These are phyloP conservation scores for Ganoderma lingzhi DNA, from an alignment of 1,284 basidiomycete genomes.

Conservation along the genomic window DNA sequence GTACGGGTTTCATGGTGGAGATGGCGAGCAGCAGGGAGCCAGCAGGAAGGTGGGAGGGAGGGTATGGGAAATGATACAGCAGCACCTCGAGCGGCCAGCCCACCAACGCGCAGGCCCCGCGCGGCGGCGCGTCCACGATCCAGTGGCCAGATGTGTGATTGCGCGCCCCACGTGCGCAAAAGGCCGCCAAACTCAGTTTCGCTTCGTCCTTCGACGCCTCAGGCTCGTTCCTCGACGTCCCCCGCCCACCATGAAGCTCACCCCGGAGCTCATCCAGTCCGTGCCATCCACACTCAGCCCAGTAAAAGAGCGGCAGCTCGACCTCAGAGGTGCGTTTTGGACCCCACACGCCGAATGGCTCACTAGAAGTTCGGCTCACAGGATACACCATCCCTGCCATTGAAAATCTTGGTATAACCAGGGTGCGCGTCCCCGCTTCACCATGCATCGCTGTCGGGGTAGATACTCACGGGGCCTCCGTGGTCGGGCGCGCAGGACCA, in stretches of 20 bases:
- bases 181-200: slow-evolving; percentile 14
- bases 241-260: slow-evolving; percentile 80
- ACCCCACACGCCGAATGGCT: slow-evolving; percentile 19
- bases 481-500: slow-evolving; percentile 67
- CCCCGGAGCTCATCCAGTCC: slow-evolving; percentile 88
- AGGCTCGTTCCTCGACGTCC: slow-evolving; percentile 24
- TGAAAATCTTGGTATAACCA: slow-evolving; percentile 98
- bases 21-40: slow-evolving; percentile 26
- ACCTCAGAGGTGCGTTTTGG: slow-evolving; percentile 81
- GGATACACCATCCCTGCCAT: slow-evolving; percentile 98
- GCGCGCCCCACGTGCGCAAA: slow-evolving; percentile 30
- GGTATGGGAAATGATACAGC: slow-evolving; percentile 14
- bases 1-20: slow-evolving; percentile 66
- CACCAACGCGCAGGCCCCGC: slow-evolving; percentile 27
- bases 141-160: slow-evolving; percentile 24
- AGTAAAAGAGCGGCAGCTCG: slow-evolving; percentile 93
- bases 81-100: slow-evolving; percentile 16
- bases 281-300: slow-evolving; percentile 86
- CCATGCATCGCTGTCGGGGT: slow-evolving; percentile 9
- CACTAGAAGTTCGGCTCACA: slow-evolving; percentile 48
- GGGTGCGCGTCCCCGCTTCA: slow-evolving; percentile 57
- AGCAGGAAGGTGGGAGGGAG: slow-evolving; percentile 23
- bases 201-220: slow-evolving; percentile 14
- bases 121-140: slow-evolving; percentile 32
- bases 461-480: neutral